Conservation (phyloP, 2,329 filamentous ascomycete genomes). For the Fusarium sp. region DNA sequence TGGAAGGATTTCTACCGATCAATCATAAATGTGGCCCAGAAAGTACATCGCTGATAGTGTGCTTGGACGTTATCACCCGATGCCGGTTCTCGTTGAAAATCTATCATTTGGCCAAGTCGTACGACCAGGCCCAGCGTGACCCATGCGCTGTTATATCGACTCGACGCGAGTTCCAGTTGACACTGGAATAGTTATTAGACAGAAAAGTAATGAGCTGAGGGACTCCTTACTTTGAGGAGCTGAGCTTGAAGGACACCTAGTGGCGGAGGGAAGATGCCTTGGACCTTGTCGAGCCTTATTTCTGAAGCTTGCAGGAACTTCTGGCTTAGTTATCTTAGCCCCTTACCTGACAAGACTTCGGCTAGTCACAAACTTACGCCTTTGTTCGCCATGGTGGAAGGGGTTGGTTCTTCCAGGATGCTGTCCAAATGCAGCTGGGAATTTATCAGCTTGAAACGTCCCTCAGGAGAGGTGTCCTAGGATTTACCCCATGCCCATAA, state of each 20-base stretch:
- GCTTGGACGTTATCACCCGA: background rate
- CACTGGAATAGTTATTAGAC: background rate
- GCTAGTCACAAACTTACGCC: too few species aligned
- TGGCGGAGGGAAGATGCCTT: slow-evolving; percentile 3
- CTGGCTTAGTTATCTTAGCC: background rate
- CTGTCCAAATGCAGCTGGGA: too few species aligned
- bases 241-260: slow-evolving; percentile 2
- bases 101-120: slow-evolving; percentile 8
- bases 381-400: too few species aligned
- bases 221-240: background rate
- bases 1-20: background rate
- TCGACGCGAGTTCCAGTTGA: slow-evolving; percentile 8
- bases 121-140: slow-evolving; percentile 4
- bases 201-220: background rate
- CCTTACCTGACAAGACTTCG: too few species aligned
- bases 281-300: too few species aligned
- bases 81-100: background rate
- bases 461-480: too few species aligned
- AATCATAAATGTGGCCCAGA: too few species aligned
- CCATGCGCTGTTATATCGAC: slow-evolving; percentile 8
- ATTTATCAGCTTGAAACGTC: too few species aligned
- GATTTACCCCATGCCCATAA: too few species aligned
- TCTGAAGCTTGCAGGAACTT: background rate
- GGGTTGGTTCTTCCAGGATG: too few species aligned
- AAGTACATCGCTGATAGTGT: too few species aligned